Percentiles rank a stretch among this genome's conserved stretches.
Evolutionary conservation across 2,329 filamentous ascomycete species (phyloP).

Genomic region (Botrytis medusae): DNA sequence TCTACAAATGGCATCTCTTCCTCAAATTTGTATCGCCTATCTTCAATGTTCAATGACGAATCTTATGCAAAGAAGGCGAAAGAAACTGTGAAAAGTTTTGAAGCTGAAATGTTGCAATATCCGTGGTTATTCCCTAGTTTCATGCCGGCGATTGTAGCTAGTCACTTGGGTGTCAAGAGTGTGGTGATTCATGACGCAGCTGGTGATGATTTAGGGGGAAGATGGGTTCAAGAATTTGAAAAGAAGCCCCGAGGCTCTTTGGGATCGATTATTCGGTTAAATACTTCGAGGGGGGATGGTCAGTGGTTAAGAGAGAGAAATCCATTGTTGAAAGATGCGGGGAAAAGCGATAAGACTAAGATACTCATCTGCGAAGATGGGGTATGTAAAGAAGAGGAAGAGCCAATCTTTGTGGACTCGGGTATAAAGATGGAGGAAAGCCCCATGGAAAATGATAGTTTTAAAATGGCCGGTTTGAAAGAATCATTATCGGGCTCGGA

Average conservation of each 20-base stretch:
- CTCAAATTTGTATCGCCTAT: constrained; percentile 80
- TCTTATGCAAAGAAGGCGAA: constrained; percentile 64
- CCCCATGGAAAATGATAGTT: background rate
- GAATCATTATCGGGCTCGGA: background rate
- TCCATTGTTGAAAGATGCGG: constrained; percentile 40
- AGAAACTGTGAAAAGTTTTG: constrained; percentile 80
- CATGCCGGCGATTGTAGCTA: constrained; percentile 71
- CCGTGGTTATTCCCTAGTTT: constrained; percentile 88
- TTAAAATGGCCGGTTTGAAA: constrained; percentile 1
- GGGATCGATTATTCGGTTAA: constrained; percentile 32
- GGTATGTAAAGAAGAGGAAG: constrained; percentile 45
- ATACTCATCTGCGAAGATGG: constrained; percentile 49
- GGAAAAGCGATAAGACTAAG: constrained; percentile 42
- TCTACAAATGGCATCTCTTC: constrained; percentile 88
- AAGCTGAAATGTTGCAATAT: constrained; percentile 88
- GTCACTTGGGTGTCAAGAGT: constrained; percentile 63
- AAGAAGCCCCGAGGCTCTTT: constrained; percentile 36
- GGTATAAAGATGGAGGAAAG: constrained; percentile 3
- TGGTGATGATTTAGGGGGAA: constrained; percentile 19
- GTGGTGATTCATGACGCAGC: constrained; percentile 48
- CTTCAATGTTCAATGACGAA: constrained; percentile 65
- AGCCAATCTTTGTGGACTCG: constrained; percentile 15
- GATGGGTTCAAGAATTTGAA: constrained; percentile 41
- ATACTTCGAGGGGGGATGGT: constrained; percentile 26
- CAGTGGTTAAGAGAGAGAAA: constrained; percentile 54